Evolutionary conservation across 495 filamentous ascomycete species (phyloP), one percentile per base, ranked within the genome.

Genomic region (Acidomyces sp.): DNA sequence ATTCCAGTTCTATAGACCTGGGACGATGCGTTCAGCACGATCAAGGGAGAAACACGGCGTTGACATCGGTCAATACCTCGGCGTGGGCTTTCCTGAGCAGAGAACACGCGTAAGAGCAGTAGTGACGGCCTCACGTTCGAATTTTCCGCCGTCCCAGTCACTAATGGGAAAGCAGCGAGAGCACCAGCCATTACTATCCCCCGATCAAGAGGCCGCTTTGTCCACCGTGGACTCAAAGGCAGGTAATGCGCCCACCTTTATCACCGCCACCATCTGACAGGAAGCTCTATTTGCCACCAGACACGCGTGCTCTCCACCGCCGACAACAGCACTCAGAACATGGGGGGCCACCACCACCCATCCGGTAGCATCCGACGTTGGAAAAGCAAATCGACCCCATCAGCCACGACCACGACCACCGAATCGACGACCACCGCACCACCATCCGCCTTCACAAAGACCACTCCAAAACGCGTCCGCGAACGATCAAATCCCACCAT

Each of bases 21-120:
- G n/a, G n/a, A n/a, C 37, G n/a, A 40, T 40, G 37, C 37, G 11
- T 28, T 40, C 37, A n/a, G 37, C 37, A n/a, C 20, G 11, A 15
- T 16, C 37, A 6, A 34, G 40, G 18, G 32, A 33, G 34, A 28
- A 33, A 22, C 39, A 39, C 42, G 42, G 34, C 26, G 31, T 28
- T 21, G 43, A 46, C 37, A 46, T 46, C 37, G 41, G 41, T 31
- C 26, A 37, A 27, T 46, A 46, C 29, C 23, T 46, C 9, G 43
- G 43, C 31, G 43, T 46, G 2, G 34, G 39, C 16, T 20, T 19
- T 20, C 42, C 42, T 3, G 42, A 37, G 18, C 34, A 45, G 10
- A 23, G 34, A 18, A 45, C 39, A 12, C 10, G 12, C 20, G 5
- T 43, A 20, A 27, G 28, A 12, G 7, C 31, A 6, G n/a, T 34